phyloP scores from a whole-genome alignment of 179 eudicot species.

The Nepenthes alata region DNA sequence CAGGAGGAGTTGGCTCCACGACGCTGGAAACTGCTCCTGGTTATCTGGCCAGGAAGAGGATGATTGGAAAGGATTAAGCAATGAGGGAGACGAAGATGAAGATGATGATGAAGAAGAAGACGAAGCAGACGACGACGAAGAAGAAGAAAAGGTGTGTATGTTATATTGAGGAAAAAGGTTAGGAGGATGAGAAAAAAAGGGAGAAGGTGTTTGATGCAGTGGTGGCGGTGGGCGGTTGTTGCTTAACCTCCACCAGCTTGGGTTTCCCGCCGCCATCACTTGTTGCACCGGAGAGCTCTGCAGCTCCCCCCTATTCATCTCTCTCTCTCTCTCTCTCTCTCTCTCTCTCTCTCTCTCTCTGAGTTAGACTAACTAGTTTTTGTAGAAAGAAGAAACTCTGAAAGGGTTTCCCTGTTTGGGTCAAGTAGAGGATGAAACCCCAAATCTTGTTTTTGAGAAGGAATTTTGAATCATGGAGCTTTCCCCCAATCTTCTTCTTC shows the following conservation, averaged over 20 bases:
- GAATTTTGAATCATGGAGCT: too few relatives aligned
- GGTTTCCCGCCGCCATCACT: conserved; percentile 45
- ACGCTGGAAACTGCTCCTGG: conserved; percentile 35
- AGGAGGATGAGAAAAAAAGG: conserved; percentile 17
- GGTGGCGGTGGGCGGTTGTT: conserved; percentile 18
- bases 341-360: conserved; percentile 1
- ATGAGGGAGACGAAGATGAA: neutral
- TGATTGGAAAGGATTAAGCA: conserved; percentile 7
- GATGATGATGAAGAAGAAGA: conserved; percentile 7
- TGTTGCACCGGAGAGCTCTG: conserved; percentile 67
- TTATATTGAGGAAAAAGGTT: conserved; percentile 10
- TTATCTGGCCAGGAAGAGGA: conserved; percentile 5
- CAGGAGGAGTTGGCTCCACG: conserved; percentile 70
- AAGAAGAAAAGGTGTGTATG: conserved; percentile 10
- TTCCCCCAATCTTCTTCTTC: too few relatives aligned
- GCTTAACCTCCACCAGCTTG: conserved; percentile 47
- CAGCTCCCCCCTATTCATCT: conserved; percentile 51
- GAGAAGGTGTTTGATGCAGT: conserved; percentile 9
- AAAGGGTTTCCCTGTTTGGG: too few relatives aligned
- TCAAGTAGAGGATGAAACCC: too few relatives aligned
- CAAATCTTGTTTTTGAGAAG: too few relatives aligned
- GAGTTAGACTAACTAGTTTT: too few relatives aligned
- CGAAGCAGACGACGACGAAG: neutral
- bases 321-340: neutral
- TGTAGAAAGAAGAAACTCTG: too few relatives aligned